Conservation (phyloP, 805 yeast genomes). For the Peterozyma xylosa region DNA sequence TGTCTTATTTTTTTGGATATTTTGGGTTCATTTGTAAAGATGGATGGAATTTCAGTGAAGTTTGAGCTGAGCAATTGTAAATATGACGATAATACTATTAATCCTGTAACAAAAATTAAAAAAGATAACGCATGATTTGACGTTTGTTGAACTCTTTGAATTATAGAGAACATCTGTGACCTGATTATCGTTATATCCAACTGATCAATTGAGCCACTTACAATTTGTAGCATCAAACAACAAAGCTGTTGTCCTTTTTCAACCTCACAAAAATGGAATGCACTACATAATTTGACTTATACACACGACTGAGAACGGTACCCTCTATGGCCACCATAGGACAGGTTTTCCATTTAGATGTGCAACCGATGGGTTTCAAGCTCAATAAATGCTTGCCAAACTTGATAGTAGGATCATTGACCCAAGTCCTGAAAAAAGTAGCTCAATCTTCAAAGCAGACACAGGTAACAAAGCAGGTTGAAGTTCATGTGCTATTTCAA, state of each 20-base stretch:
- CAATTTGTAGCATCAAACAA: too few species aligned
- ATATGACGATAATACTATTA: slow-evolving; percentile 23
- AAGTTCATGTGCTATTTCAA: neutral
- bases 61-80: slow-evolving; percentile 17
- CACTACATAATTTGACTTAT: too few species aligned
- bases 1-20: slow-evolving; percentile 11
- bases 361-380: slow-evolving; percentile 35
- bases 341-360: slow-evolving; percentile 28
- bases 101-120: slow-evolving; percentile 29
- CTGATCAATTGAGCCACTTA: too few species aligned
- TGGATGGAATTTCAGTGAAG: slow-evolving; percentile 4
- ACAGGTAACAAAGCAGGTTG: neutral
- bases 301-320: neutral
- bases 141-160: slow-evolving; percentile 40
- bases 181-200: too few species aligned
- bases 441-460: too few species aligned
- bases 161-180: slow-evolving; percentile 28
- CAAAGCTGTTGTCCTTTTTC: too few species aligned
- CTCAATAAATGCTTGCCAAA: slow-evolving; percentile 41
- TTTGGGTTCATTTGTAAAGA: slow-evolving; percentile 18
- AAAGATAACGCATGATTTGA: slow-evolving; percentile 49
- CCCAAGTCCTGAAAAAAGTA: neutral
- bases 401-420: slow-evolving; percentile 35
- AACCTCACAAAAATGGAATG: too few species aligned
- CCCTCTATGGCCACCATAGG: neutral